These are phyloP conservation scores for Fraxinus dipetala DNA, from an alignment of 305 asterid species.

Conservation along the genomic window DNA sequence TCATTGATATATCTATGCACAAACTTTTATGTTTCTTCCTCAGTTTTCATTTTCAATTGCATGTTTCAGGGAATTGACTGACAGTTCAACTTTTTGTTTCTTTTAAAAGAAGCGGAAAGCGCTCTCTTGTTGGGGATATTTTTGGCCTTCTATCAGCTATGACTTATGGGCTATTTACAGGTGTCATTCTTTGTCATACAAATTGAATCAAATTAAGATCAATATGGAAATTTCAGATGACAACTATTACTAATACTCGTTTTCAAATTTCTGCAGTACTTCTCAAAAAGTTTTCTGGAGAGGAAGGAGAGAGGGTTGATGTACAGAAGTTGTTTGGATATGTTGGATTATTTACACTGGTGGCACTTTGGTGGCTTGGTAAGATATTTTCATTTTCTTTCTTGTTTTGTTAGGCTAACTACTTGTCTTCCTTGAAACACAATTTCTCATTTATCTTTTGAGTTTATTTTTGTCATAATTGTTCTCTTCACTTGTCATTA, in stretches of 20 bases:
- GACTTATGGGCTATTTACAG: constrained; percentile 85
- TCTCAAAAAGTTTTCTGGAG: constrained; percentile 94
- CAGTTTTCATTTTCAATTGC: constrained; percentile 34
- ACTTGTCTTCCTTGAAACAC: background rate
- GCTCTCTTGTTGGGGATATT: constrained; percentile 84
- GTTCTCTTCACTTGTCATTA: background rate
- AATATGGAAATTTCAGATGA: background rate
- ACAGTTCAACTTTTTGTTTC: constrained; percentile 60
- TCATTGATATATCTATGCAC: background rate
- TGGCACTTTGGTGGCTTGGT: constrained; percentile 99
- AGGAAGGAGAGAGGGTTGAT: constrained; percentile 89
- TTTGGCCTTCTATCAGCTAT: constrained; percentile 92
- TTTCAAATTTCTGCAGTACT: constrained; percentile 56
- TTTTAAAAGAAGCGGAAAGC: constrained; percentile 67
- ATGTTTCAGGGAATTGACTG: constrained; percentile 56
- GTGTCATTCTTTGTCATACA: constrained; percentile 35
- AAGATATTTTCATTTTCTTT: constrained; percentile 22
- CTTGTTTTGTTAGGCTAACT: background rate
- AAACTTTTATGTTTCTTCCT: constrained; percentile 34
- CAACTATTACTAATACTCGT: constrained; percentile 15
- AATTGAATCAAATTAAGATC: constrained; percentile 8
- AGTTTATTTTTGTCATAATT: background rate
- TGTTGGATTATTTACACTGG: constrained; percentile 82
- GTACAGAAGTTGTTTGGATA: constrained; percentile 94
- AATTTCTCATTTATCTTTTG: background rate